Base-by-base conservation (phyloP, 164 flowering plant genomes). In the Tetrastigma voinierianum region DNA sequence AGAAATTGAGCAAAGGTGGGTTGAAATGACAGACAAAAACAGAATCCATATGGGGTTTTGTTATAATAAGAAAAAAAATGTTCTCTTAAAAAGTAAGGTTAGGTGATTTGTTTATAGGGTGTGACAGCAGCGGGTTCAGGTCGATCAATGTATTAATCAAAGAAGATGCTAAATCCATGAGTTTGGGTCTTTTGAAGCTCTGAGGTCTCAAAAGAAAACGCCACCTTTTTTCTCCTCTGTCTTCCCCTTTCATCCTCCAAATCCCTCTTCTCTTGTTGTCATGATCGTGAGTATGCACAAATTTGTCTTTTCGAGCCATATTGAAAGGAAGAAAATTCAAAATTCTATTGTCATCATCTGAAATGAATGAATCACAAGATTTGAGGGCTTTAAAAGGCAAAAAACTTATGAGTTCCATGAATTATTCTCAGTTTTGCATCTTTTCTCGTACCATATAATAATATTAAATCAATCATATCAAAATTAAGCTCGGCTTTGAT, bases 101-200 rank as follows among this genome's bases (percentile, higher is more conserved):
- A 60, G 18, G 23, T 19, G 66, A 53, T 61, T 71, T 61, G 59
- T 66, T 69, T 66, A 59, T 59, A n/a, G 71, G 59, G 20, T 40
- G 47, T 72, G 58, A 18, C 68, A 67, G 19, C 46, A 12, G 70
- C 44, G 67, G 59, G 57, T 73, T 8, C 54, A 61, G 40, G 68
- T 65, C 61, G 55, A 63, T 57, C 67, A 46, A 64, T n/a, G n/a
- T n/a, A n/a, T n/a, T n/a, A 61, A 51, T 23, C 10, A 57, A 51
- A 11, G n/a, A 57, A 66, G 67, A 62, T 46, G 74, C 71, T 66
- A 68, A 65, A 60, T 59, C 62, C 69, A 64, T 57, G 21, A 60
- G 60, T 52, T 25, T 66, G 19, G 32, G n/a, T n/a, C n/a, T 59
- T 64, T 53, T 32, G 51, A 57, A 44, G 46, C 40, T 10, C 15